phyloP scores from a whole-genome alignment of 371 early-diverging fungal species.

The Mortierella sp. region DNA sequence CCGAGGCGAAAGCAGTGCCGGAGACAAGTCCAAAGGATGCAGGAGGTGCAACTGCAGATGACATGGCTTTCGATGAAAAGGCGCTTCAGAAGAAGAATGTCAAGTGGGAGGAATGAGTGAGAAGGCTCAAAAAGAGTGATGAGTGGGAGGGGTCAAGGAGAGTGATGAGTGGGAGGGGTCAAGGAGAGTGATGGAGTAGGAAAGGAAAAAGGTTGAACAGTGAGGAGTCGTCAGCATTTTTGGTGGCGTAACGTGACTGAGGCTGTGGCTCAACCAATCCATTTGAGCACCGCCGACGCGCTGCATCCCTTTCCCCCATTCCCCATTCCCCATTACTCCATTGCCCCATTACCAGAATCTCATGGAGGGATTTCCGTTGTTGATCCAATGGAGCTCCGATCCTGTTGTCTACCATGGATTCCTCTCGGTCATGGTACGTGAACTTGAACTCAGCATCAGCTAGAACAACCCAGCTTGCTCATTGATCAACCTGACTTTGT shows the following conservation, averaged over 20 bases:
- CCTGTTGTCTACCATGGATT: slow-evolving; percentile 47
- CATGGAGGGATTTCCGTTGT: slow-evolving; percentile 47
- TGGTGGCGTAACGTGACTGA: too few relatives aligned
- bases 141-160: too few relatives aligned
- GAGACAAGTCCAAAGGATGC: slow-evolving; percentile 33
- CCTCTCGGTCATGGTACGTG: slow-evolving; percentile 39
- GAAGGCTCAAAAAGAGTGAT: not conserved
- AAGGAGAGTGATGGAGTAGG: too few relatives aligned
- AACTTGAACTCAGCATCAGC: not conserved
- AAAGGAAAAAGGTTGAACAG: too few relatives aligned
- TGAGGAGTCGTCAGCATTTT: too few relatives aligned
- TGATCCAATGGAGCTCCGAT: slow-evolving; percentile 36
- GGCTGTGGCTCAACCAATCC: too few relatives aligned
- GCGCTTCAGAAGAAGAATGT: not conserved
- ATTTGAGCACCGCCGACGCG: not conserved
- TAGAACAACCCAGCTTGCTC: too few relatives aligned
- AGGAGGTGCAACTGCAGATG: slow-evolving; percentile 35
- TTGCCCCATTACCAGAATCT: not conserved
- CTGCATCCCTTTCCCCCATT: too few relatives aligned
- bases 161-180: too few relatives aligned
- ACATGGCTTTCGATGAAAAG: slow-evolving; percentile 12
- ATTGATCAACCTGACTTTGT: too few relatives aligned
- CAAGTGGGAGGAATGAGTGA: not conserved
- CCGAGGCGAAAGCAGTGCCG: slow-evolving; percentile 24
- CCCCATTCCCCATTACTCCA: not conserved